phyloP scores from a whole-genome alignment of 2,329 filamentous ascomycete species.

The Ophiostoma tasmaniense region DNA sequence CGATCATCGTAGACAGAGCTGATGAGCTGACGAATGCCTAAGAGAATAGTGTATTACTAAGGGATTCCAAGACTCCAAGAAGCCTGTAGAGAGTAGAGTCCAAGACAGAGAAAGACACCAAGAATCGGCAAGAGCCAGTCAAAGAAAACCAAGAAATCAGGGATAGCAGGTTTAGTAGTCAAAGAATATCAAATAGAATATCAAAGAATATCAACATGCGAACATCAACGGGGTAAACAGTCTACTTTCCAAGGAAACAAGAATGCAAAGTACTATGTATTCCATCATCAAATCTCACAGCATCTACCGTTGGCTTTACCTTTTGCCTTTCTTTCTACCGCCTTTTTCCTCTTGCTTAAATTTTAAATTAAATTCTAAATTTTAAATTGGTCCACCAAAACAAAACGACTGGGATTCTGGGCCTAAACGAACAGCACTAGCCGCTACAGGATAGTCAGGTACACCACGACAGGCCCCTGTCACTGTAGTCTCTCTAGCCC shows the following conservation, averaged over 20 bases:
- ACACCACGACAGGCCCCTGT: not conserved
- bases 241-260: not conserved
- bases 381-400: not conserved
- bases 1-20: not conserved
- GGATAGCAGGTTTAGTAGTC: no score
- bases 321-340: not conserved
- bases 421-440: not conserved
- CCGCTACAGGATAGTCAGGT: not conserved
- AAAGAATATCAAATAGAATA: no score
- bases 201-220: no score
- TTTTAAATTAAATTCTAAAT: slow-evolving; percentile 1
- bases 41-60: not conserved
- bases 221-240: not conserved
- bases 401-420: not conserved
- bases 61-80: not conserved
- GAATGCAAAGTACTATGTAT: no score
- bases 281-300: not conserved
- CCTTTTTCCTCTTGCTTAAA: slow-evolving; percentile 5
- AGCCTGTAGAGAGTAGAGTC: no score
- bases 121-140: no score
- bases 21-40: not conserved
- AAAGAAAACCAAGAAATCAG: no score
- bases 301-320: not conserved
- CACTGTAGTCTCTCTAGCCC: no score
- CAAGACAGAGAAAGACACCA: no score